Evolutionary conservation across 176 grass and related monocot genomes (phyloP).

Genomic region (Avena insularis): DNA sequence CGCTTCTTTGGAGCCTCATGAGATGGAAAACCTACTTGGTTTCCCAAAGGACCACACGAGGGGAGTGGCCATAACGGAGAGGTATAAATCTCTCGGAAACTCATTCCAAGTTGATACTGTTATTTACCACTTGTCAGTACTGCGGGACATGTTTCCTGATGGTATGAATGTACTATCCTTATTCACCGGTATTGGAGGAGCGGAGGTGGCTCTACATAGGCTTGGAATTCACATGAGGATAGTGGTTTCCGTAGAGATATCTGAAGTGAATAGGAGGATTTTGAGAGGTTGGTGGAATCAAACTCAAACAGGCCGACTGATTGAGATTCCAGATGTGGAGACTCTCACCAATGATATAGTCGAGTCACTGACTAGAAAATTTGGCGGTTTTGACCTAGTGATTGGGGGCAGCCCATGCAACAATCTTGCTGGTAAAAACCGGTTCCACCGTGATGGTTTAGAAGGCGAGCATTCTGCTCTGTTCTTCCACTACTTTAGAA

Average conservation of each 20-base stretch:
- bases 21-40: conserved; percentile 81
- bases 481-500: conserved; percentile 75
- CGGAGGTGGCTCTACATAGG: conserved; percentile 76
- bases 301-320: conserved; percentile 59
- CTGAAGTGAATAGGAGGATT: conserved; percentile 59
- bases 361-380: conserved; percentile 15
- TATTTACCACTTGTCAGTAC: conserved; percentile 65
- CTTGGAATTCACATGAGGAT: conserved; percentile 64
- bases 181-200: conserved; percentile 83
- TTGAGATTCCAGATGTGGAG: conserved; percentile 60
- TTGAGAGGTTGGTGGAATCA: conserved; percentile 75
- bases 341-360: conserved; percentile 39
- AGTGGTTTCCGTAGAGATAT: conserved; percentile 76
- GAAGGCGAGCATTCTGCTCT: conserved; percentile 73
- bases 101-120: conserved; percentile 91
- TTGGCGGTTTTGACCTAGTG: conserved; percentile 72
- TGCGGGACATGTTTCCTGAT: conserved; percentile 65
- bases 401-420: conserved; percentile 85
- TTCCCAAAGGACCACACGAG: conserved; percentile 83
- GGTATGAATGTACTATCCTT: conserved; percentile 69
- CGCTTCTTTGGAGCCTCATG: conserved; percentile 71
- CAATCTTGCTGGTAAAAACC: conserved; percentile 75
- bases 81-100: conserved; percentile 72
- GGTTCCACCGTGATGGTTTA: conserved; percentile 62
- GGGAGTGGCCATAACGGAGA: conserved; percentile 59